Conservation (phyloP, 352 stramenopile genomes). For the Globisporangium splendens region DNA sequence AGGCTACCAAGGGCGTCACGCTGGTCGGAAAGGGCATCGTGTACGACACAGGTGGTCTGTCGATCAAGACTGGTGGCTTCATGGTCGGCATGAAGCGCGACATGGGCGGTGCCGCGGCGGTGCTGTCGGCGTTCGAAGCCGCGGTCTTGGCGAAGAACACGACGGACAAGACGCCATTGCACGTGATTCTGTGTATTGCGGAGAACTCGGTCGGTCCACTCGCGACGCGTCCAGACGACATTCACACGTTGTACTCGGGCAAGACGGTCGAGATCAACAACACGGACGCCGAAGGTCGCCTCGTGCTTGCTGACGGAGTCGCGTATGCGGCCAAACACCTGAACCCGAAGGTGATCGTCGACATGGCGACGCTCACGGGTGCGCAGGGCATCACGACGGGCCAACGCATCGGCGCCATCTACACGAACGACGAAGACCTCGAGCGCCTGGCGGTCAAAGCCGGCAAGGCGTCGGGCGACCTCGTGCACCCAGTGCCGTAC, state of each 20-base stretch:
- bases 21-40: no score
- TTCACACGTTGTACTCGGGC: slow-evolving; percentile 91
- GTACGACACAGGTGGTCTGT: no score
- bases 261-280: slow-evolving; percentile 98
- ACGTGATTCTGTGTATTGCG: slow-evolving; percentile 90
- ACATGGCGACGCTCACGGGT: slow-evolving; percentile 96
- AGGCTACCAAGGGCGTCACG: no score
- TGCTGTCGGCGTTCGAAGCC: slow-evolving; percentile 44
- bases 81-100: no score
- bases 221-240: slow-evolving; percentile 92
- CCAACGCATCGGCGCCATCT: slow-evolving; percentile 89
- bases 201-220: slow-evolving; percentile 93
- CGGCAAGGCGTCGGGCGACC: no score
- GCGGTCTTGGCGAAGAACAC: slow-evolving; percentile 88
- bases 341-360: slow-evolving; percentile 88
- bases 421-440: slow-evolving; percentile 79
- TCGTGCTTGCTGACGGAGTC: slow-evolving; percentile 93
- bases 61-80: no score
- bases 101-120: no score
- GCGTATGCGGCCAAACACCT: slow-evolving; percentile 92
- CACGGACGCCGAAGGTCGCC: slow-evolving; percentile 92
- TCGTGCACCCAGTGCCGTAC: no score
- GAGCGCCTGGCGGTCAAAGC: no score
- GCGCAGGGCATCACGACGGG: slow-evolving; percentile 92
- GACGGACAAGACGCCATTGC: slow-evolving; percentile 80